Evolutionary conservation across 2,329 filamentous ascomycete species (phyloP).

Genomic region (Sporothrix pseudoabietina): DNA sequence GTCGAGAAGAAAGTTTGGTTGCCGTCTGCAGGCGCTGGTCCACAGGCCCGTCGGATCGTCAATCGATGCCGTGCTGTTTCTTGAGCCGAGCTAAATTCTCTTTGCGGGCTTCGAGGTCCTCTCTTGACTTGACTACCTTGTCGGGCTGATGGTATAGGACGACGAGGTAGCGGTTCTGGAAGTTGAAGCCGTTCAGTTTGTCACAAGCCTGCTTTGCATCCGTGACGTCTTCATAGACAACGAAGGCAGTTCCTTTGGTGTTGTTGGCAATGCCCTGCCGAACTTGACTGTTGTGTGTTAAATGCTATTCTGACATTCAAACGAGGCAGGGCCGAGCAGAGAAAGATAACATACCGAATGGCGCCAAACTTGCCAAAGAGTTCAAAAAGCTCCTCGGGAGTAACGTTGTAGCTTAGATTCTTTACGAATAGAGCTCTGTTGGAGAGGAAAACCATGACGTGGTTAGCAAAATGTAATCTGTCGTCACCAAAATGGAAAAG

Average conservation of each 20-base stretch:
- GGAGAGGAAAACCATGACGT: conserved; percentile 33
- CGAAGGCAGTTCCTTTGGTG: conserved; percentile 97
- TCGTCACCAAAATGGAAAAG: not conserved
- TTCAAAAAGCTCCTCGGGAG: conserved; percentile 95
- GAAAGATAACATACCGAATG: conserved; percentile 72
- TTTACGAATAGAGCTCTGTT: conserved; percentile 98
- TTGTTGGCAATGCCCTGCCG: conserved; percentile 96
- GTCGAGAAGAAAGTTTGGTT: conserved; percentile 38
- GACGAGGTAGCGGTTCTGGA: conserved; percentile 98
- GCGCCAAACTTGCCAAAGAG: conserved; percentile 97
- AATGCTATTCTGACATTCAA: not conserved
- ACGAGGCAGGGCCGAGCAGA: no score
- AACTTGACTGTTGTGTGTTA: conserved; percentile 71
- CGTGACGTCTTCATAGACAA: conserved; percentile 99
- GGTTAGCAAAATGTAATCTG: conserved; percentile 36
- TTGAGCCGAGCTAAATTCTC: conserved; percentile 98
- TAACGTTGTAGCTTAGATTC: conserved; percentile 99
- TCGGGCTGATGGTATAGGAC: conserved; percentile 67
- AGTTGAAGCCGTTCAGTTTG: conserved; percentile 99
- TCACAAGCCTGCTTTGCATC: conserved; percentile 99
- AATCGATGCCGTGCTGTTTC: conserved; percentile 97
- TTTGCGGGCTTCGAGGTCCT: conserved; percentile 89
- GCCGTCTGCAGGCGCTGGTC: conserved; percentile 50
- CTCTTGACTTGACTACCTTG: conserved; percentile 78
- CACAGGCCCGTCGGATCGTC: conserved; percentile 75